A percentile compares a stretch with the other conserved stretches of the same genome.
These are phyloP conservation scores for Puya raimondii DNA, from an alignment of 176 grass and related monocot genomes.

Conservation along the genomic window DNA sequence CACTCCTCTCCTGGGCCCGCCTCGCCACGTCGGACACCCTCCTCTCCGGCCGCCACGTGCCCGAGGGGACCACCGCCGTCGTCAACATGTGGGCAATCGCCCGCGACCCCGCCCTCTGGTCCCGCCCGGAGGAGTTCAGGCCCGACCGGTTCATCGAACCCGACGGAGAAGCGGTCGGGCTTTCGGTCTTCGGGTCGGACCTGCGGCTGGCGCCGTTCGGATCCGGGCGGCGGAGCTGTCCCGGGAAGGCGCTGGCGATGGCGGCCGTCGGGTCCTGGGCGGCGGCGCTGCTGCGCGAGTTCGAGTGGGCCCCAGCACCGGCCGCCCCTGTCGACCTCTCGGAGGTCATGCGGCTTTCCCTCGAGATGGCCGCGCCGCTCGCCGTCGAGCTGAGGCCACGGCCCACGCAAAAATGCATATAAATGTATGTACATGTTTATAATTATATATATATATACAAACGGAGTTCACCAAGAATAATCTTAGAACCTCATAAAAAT, in stretches of 20 bases:
- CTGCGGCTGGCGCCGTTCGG: constrained; percentile 74
- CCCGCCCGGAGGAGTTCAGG: constrained; percentile 29
- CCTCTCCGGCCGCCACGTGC: constrained; percentile 30
- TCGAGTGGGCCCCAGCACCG: constrained; percentile 32
- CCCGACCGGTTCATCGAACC: constrained; percentile 33
- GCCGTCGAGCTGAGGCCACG: constrained; percentile 30
- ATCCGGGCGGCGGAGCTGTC: constrained; percentile 54
- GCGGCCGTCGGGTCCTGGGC: constrained; percentile 57
- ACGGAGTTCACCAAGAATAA: not conserved
- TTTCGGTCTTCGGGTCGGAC: constrained; percentile 39
- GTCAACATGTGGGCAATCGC: constrained; percentile 97
- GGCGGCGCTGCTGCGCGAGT: constrained; percentile 51
- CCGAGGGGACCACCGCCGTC: constrained; percentile 62
- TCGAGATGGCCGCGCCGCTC: constrained; percentile 68
- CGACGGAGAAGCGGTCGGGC: not conserved
- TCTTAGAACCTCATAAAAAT: no score
- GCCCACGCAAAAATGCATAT: not conserved
- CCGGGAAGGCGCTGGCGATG: constrained; percentile 58
- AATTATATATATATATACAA: not conserved
- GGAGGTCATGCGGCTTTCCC: constrained; percentile 66
- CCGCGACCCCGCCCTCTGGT: constrained; percentile 41
- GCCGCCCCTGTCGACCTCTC: constrained; percentile 37
- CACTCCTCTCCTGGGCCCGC: constrained; percentile 71
- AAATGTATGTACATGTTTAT: not conserved
- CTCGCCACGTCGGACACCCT: constrained; percentile 47